Base-by-base conservation (phyloP, 345 rosid species). In the Arabis hirsuta region DNA sequence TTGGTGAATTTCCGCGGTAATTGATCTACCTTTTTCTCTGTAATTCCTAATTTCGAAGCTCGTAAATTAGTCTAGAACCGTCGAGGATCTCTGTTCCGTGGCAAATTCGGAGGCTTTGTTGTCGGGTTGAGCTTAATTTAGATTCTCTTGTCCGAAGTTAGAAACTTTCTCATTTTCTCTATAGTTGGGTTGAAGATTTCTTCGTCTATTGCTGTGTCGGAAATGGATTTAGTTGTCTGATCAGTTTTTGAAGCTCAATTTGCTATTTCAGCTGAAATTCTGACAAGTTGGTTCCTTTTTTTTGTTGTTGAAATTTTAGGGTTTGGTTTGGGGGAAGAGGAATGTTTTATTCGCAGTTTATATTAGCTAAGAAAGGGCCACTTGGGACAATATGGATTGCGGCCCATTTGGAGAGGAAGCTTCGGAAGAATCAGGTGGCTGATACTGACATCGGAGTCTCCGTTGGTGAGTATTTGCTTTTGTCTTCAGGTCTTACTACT, bases 321-420 rank as follows among this genome's bases (percentile, higher is more conserved):
- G 69, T 32, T 80, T 70, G 52, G 55, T 54, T 11, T 45, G 22
- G 76, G 29, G 62, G 73, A 47, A 51, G 70, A 79, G 78, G 81
- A 63, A 96, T 96, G 99, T 96, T 96, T 80, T 96, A 96, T 74
- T 92, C 99, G 57, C 99, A 96, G 83, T 96, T 96, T 77, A 96
- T 96, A 78, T 82, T 96, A 87, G 99, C 99, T 55, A 96, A 96
- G 93, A 96, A 96, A 84, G 99, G 99, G 67, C 99, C 99, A 55
- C 85, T 96, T 57, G 98, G 99, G 70, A 96, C 99, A 3, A 96
- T 96, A 79, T 96, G 99, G 99, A 96, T 96, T 27, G 99, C 99
- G 2, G 99, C 99, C 47, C 99, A 96, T 81, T 81, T 96, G 83
- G 99, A 96, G 85, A 85, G 99, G 82, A 96, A 96, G 88, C 98